Conservation (phyloP, 768 basidiomycete genomes). For the Hygrocybe coccinea region DNA sequence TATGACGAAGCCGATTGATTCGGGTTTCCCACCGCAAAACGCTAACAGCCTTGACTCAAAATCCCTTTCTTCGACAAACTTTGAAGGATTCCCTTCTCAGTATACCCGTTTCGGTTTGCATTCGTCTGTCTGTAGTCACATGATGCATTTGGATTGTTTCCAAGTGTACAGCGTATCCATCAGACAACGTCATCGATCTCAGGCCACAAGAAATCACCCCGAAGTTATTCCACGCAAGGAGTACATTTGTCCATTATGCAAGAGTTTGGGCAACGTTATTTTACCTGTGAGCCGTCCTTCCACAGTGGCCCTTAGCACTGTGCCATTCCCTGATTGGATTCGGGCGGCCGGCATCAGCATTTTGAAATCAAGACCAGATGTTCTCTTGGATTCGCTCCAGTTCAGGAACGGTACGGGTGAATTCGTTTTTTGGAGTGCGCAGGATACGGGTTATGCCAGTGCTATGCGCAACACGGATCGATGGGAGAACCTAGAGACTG, state of each 20-base stretch:
- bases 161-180: constrained; percentile 84
- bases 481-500: constrained; percentile 51
- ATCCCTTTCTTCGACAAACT: constrained; percentile 41
- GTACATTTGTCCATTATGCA: constrained; percentile 95
- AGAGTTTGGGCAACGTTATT: constrained; percentile 91
- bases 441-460: constrained; percentile 64
- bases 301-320: constrained; percentile 45
- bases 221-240: constrained; percentile 92
- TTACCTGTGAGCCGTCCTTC: constrained; percentile 67
- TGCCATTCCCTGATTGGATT: constrained; percentile 84
- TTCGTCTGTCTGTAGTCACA: constrained; percentile 86
- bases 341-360: constrained; percentile 85
- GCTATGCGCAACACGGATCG: constrained; percentile 50
- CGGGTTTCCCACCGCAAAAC: constrained; percentile 47
- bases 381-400: constrained; percentile 64
- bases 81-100: constrained; percentile 68
- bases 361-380: constrained; percentile 76
- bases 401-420: constrained; percentile 79
- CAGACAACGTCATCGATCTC: constrained; percentile 78
- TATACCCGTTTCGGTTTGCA: constrained; percentile 82
- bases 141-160: constrained; percentile 97
- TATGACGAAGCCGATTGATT: constrained; percentile 19
- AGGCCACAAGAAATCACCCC: constrained; percentile 89
- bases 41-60: constrained; percentile 47
- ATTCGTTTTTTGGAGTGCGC: constrained; percentile 84